These are phyloP conservation scores for Geum urbanum DNA, from an alignment of 306 rosid species.

Conservation along the genomic window DNA sequence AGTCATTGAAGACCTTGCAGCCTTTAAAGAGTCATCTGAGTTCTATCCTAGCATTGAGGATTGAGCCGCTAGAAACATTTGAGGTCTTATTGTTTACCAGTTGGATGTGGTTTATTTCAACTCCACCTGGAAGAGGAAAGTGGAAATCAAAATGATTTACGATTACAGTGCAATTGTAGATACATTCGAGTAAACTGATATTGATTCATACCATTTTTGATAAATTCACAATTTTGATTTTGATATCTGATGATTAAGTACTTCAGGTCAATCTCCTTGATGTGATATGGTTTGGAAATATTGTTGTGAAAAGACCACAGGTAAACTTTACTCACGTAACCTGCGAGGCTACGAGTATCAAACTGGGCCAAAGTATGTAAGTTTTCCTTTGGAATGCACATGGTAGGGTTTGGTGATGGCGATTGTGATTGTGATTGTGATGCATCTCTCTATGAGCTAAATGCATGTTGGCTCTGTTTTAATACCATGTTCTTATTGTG, in stretches of 20 bases:
- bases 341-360: neutral
- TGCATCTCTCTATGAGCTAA: slow-evolving; percentile 4
- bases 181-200: neutral
- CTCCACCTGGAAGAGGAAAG: neutral
- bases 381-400: slow-evolving; percentile 14
- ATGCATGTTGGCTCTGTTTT: slow-evolving; percentile 11
- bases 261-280: neutral
- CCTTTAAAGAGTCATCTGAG: slow-evolving; percentile 58
- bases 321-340: neutral
- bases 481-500: slow-evolving; percentile 7
- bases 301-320: neutral
- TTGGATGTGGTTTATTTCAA: neutral
- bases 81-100: slow-evolving; percentile 12
- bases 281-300: neutral
- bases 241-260: neutral
- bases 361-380: neutral
- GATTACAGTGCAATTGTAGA: neutral
- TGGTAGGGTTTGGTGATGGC: slow-evolving; percentile 21
- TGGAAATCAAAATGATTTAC: neutral
- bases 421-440: slow-evolving; percentile 15
- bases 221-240: neutral
- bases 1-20: slow-evolving; percentile 48
- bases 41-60: slow-evolving; percentile 54
- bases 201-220: neutral
- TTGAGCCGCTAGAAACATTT: slow-evolving; percentile 23